phyloP scores from a whole-genome alignment of 257 asterid species.

The Salvia rosmarinus region DNA sequence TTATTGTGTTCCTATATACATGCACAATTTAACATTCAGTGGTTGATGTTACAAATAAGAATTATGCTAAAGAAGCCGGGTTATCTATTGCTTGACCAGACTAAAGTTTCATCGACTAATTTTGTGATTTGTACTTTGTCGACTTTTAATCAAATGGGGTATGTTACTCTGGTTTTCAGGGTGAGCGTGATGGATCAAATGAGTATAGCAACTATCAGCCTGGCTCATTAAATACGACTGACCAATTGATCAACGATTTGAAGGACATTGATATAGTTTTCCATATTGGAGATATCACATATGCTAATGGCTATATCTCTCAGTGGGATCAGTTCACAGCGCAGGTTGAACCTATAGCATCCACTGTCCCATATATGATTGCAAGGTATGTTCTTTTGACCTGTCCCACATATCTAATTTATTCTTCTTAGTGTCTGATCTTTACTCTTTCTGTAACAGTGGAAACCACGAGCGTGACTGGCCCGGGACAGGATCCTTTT shows the following conservation, averaged over 20 bases:
- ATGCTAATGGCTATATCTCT: constrained; percentile 68
- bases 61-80: neutral
- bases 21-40: neutral
- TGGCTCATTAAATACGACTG: constrained; percentile 82
- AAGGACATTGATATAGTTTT: constrained; percentile 57
- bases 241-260: constrained; percentile 72
- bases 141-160: neutral
- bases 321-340: constrained; percentile 97
- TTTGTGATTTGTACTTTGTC: neutral
- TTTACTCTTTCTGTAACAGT: constrained; percentile 37
- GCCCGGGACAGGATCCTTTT: constrained; percentile 74
- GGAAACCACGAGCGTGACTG: constrained; percentile 85
- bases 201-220: constrained; percentile 85
- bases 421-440: constrained; percentile 3
- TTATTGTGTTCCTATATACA: no score
- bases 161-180: constrained; percentile 52
- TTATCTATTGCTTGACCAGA: constrained; percentile 13
- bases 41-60: neutral
- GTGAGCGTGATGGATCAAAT: constrained; percentile 91
- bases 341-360: constrained; percentile 81
- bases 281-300: constrained; percentile 63
- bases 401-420: neutral
- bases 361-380: constrained; percentile 79
- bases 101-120: neutral
- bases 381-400: constrained; percentile 60